phyloP scores from a whole-genome alignment of 2,329 filamentous ascomycete genomes.

The Xylaria hypoxylon region DNA sequence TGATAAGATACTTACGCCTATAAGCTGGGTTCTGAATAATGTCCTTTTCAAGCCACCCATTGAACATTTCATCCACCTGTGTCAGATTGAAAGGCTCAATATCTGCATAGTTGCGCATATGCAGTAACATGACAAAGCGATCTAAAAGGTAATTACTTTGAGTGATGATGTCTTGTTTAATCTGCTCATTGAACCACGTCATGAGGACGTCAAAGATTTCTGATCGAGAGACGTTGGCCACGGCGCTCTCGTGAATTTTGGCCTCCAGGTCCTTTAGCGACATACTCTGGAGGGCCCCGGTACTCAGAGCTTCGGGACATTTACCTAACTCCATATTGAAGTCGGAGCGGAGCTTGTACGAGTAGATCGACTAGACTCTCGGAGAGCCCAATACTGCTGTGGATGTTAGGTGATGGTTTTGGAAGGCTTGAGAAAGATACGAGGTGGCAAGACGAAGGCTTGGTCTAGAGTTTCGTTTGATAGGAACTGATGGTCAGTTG shows the following conservation, averaged over 20 bases:
- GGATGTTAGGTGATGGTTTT: not conserved
- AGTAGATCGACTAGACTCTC: not conserved
- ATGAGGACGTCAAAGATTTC: conserved; percentile 41
- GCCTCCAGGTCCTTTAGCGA: conserved; percentile 35
- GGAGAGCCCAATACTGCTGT: not conserved
- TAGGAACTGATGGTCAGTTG: not conserved
- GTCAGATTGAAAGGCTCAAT: conserved; percentile 33
- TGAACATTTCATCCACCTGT: conserved; percentile 40
- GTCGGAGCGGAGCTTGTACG: not conserved
- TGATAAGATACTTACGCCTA: conserved; percentile 47
- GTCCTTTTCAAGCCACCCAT: conserved; percentile 43
- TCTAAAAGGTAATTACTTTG: conserved; percentile 37
- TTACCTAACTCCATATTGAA: conserved; percentile 41
- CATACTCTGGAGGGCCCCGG: conserved; percentile 32
- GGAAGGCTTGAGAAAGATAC: too few species aligned
- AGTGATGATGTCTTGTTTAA: conserved; percentile 42
- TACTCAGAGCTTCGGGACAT: conserved; percentile 18
- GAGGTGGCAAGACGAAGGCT: not conserved
- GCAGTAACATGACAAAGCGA: conserved; percentile 43
- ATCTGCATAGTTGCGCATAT: conserved; percentile 25
- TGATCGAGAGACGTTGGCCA: conserved; percentile 22
- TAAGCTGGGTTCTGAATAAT: conserved; percentile 42
- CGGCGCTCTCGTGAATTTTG: conserved; percentile 27
- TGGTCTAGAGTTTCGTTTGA: not conserved
- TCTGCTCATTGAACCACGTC: conserved; percentile 47